These are phyloP conservation scores for Skeletonema potamos DNA, from an alignment of 108 stramenopile species.

Conservation along the genomic window DNA sequence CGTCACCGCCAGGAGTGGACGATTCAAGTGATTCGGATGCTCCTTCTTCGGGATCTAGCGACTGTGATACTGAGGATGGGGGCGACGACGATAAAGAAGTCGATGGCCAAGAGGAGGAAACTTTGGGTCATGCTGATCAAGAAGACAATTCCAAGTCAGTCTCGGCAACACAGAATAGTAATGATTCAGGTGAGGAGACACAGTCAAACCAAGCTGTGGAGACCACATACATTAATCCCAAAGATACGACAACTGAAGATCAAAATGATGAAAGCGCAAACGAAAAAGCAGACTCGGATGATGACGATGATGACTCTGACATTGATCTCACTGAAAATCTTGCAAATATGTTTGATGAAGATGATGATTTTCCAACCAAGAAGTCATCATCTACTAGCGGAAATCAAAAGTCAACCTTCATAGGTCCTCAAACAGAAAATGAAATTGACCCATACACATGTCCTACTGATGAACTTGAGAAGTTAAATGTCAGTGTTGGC, in stretches of 20 bases:
- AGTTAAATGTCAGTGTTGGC: conserved; percentile 46
- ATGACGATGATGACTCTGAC: conserved; percentile 44
- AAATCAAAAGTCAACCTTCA: not conserved
- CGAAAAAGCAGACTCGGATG: conserved; percentile 22
- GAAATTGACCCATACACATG: conserved; percentile 72
- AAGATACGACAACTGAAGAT: not conserved
- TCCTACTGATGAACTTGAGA: conserved; percentile 57
- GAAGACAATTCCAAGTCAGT: not conserved
- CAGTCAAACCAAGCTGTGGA: not conserved
- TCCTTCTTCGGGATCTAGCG: not conserved
- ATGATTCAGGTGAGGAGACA: conserved; percentile 3
- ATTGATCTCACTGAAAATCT: conserved; percentile 47
- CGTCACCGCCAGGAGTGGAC: not conserved
- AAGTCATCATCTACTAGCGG: not conserved
- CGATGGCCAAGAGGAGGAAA: conserved; percentile 6
- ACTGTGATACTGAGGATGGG: conserved; percentile 12
- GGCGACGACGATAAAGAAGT: conserved; percentile 11
- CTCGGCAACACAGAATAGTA: not conserved
- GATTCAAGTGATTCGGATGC: not conserved
- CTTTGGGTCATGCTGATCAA: not conserved
- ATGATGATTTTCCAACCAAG: conserved; percentile 11
- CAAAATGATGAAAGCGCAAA: not conserved
- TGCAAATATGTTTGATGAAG: conserved; percentile 49
- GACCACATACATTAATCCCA: not conserved
- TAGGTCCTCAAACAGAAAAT: conserved; percentile 63